Base-by-base conservation (phyloP, 2,329 filamentous ascomycete species). In the Alternaria ethzedia region DNA sequence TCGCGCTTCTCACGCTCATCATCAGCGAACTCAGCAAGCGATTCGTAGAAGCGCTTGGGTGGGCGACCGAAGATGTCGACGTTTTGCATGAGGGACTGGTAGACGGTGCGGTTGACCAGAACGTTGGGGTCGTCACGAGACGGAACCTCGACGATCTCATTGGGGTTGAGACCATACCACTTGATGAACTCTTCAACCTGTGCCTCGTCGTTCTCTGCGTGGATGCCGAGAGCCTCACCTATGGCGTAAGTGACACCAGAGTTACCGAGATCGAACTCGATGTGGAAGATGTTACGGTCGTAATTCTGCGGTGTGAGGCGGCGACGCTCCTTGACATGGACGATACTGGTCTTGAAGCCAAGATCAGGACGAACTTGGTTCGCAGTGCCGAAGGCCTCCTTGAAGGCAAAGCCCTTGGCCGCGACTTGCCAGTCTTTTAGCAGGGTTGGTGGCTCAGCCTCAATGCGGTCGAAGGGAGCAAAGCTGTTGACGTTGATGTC, bases 241-340 rank as follows among this genome's bases (percentile, higher is more conserved):
- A 99, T 98, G 78, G 97, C 93, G 83, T 99, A 99, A 45, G 89
- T 97, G 68, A 99, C 89, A 43, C 94, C 95, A 32, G 95, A 97
- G 75, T 90, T 83, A 64, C 95, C 95, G 23, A 99, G 88, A 77
- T 98, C 96, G 75, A 99, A 99, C 82, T 99, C 96, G 67, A 99
- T 98, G 84, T 99, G 96, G 90, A 99, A 99, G 82, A 99, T 98
- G 86, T 99, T 97, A 73, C 96, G 93, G 81, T 98, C 94, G 78
- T 99, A 99, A 30, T 90, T 91, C 23, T 82, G 75, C 4, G 96
- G 96, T 0, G 96, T 99, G 59, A 99, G 87, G 68, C 96, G 90
- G 66, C 96, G 92, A 83, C 97, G 97, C 85, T 98, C 96, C 85
- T 96, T 93, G 81, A 99, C 94, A 58, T 89, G 91, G 57, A 97